phyloP scores from a whole-genome alignment of 2,329 filamentous ascomycete species.

The Phaeoacremonium minimum region DNA sequence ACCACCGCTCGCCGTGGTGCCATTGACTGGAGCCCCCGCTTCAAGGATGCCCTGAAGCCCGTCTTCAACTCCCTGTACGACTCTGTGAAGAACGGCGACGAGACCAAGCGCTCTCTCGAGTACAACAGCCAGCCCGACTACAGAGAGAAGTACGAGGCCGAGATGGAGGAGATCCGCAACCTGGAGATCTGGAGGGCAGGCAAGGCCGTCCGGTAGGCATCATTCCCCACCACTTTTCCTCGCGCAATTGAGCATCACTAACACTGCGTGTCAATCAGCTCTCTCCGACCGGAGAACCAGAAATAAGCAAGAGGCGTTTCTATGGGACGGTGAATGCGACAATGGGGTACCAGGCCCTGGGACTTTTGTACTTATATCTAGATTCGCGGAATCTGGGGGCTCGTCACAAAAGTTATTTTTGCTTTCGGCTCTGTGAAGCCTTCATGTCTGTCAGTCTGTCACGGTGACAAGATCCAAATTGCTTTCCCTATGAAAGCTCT shows the following conservation, averaged over 20 bases:
- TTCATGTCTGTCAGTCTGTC: neutral
- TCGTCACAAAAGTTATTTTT: conserved; percentile 1
- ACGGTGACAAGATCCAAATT: too few species aligned
- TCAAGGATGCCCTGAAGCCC: conserved; percentile 98
- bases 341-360: neutral
- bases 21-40: conserved; percentile 95
- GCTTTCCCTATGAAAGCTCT: too few species aligned
- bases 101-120: conserved; percentile 94
- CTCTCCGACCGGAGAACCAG: conserved; percentile 83
- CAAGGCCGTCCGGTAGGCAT: conserved; percentile 82
- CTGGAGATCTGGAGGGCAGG: conserved; percentile 99
- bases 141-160: conserved; percentile 93
- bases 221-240: neutral
- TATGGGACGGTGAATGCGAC: neutral
- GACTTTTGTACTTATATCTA: conserved; percentile 1
- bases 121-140: conserved; percentile 97
- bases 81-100: conserved; percentile 81
- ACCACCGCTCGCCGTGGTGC: conserved; percentile 97
- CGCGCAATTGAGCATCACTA: too few species aligned
- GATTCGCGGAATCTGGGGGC: conserved; percentile 5
- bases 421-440: neutral
- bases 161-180: conserved; percentile 97
- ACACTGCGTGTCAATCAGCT: too few species aligned
- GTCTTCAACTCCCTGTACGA: conserved; percentile 98
- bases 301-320: conserved; percentile 50